Conservation (phyloP, 345 rosid species). For the Erodium maritimum region DNA sequence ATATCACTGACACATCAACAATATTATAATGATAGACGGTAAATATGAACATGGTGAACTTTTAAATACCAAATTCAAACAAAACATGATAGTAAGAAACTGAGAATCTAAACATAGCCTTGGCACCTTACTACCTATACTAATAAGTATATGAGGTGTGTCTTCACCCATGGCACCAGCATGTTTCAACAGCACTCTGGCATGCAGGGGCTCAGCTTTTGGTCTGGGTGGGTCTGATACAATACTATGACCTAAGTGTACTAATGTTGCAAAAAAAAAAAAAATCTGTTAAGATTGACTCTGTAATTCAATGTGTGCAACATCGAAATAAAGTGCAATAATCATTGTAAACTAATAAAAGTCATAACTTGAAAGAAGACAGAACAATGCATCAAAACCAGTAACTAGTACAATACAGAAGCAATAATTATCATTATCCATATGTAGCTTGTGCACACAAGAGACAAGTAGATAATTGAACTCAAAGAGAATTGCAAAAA, state of each 20-base stretch:
- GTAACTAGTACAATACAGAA: background rate
- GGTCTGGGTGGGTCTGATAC: background rate
- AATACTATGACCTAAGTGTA: background rate
- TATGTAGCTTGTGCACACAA: background rate
- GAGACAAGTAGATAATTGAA: background rate
- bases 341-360: no score
- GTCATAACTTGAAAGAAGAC: background rate
- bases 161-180: background rate
- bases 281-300: no score
- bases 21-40: no score
- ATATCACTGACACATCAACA: no score
- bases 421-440: background rate
- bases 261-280: no score
- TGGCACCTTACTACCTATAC: background rate
- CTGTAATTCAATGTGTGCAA: no score
- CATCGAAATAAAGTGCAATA: no score
- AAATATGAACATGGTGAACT: no score
- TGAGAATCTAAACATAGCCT: no score
- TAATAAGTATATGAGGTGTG: no score
- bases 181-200: background rate
- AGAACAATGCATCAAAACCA: background rate
- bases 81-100: no score
- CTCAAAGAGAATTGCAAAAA: background rate
- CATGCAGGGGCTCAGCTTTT: background rate
- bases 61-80: no score